phyloP scores from a whole-genome alignment of 148 eudicot species.

The Dianthus caryophyllus region DNA sequence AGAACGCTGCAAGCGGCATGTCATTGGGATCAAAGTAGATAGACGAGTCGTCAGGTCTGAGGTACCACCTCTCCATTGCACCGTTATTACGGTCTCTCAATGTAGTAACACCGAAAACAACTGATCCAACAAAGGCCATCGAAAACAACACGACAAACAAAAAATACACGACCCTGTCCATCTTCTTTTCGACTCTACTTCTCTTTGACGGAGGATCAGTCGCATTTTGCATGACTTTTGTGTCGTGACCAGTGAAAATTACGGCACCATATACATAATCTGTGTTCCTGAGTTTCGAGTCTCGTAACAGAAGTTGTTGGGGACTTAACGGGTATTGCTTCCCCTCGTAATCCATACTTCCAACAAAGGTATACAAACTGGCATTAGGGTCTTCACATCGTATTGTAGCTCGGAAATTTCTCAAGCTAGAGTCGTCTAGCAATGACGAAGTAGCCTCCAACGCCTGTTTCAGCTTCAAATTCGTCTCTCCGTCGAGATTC shows the following conservation, averaged over 20 bases:
- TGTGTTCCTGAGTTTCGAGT: constrained; percentile 84
- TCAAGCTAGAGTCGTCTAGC: constrained; percentile 45
- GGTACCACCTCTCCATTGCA: constrained; percentile 74
- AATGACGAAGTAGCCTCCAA: constrained; percentile 62
- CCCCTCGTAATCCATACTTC: constrained; percentile 69
- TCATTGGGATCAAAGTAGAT: constrained; percentile 54
- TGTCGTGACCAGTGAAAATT: constrained; percentile 85
- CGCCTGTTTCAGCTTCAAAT: constrained; percentile 86
- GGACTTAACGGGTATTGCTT: constrained; percentile 67
- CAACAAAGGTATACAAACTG: constrained; percentile 75
- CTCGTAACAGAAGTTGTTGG: constrained; percentile 81
- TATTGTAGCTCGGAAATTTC: constrained; percentile 60
- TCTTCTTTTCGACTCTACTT: constrained; percentile 80
- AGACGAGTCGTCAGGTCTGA: constrained; percentile 52
- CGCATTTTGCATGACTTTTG: constrained; percentile 91
- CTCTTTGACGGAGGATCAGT: constrained; percentile 94
- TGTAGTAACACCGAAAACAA: constrained; percentile 72
- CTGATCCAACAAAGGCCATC: constrained; percentile 63
- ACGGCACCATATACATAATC: constrained; percentile 81
- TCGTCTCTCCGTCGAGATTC: constrained; percentile 99
- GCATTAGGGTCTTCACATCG: constrained; percentile 96
- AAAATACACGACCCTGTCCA: constrained; percentile 81
- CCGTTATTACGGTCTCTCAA: constrained; percentile 45
- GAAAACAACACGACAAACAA: constrained; percentile 55
- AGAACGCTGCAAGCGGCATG: constrained; percentile 50